Evolutionary conservation across 768 basidiomycete genomes (phyloP).

Genomic region (Stropharia rugosoannulata): DNA sequence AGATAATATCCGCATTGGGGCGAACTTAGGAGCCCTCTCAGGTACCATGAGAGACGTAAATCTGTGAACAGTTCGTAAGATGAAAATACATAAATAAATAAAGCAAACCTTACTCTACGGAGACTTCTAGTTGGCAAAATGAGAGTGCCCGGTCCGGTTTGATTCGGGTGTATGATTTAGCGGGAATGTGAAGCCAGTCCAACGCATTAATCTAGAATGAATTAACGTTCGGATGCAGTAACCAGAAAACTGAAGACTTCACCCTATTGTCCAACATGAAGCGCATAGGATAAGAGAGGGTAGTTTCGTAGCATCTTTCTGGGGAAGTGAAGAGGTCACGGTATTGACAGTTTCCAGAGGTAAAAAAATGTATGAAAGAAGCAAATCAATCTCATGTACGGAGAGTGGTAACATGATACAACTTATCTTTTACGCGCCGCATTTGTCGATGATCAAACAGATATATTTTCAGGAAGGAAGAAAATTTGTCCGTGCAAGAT

Average conservation of each 20-base stretch:
- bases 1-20: constrained; percentile 86
- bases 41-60: constrained; percentile 82
- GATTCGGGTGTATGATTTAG: constrained; percentile 66
- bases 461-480: constrained; percentile 80
- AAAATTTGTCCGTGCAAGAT: constrained; percentile 72
- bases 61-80: constrained; percentile 34
- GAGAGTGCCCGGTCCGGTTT: constrained; percentile 57
- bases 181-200: constrained; percentile 91
- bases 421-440: constrained; percentile 85
- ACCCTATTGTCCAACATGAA: constrained; percentile 97
- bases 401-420: not conserved
- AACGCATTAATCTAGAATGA: constrained; percentile 76
- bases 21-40: constrained; percentile 80
- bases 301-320: constrained; percentile 80
- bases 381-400: constrained; percentile 3
- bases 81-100: not conserved
- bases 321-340: constrained; percentile 50
- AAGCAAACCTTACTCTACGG: constrained; percentile 49
- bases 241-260: not conserved
- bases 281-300: constrained; percentile 79
- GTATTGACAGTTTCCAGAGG: constrained; percentile 66
- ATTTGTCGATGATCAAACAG: constrained; percentile 65
- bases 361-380: constrained; percentile 49
- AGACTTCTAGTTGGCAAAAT: constrained; percentile 83
- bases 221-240: constrained; percentile 3